Base-by-base conservation (phyloP, 768 basidiomycete genomes). In the Boletus insuetus region DNA sequence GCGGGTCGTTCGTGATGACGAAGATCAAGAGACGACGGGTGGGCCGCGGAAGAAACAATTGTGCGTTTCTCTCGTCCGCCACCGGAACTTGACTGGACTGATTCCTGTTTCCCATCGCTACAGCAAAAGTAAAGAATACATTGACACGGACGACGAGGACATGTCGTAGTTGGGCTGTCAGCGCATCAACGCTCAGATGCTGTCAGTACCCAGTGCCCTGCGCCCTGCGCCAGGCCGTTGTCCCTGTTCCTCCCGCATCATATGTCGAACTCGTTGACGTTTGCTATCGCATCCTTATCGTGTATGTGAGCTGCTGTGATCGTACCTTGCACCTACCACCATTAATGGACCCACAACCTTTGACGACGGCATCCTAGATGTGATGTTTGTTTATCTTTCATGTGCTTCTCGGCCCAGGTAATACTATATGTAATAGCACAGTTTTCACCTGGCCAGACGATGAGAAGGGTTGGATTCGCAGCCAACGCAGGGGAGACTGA, bases 91-190 rank as follows among this genome's bases (percentile, higher is more conserved):
- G 17, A 12, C 19, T 12, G 49, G 31, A 51, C 41, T 48, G 41
- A 57, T 47, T 58, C 10, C 24, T n/a, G 41, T 37, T 29, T 58
- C 41, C 55, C 12, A 37, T 31, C 43, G 38, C 19, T 20, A 58
- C 48, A 94, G 93, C 67, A 95, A 94, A 79, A 94, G 90, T 65
- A 93, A 91, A 71, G 93, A 86, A 63, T 81, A 85, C 70, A 82
- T 96, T 8, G 91, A 94, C 67, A 91, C 91, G 3, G 93, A 94
- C 67, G 92, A 91, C 29, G 89, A 89, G 46, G 67, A 69, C 49
- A 87, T 86, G 85, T 75, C 80, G 67, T 87, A 74, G 77, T 43
- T 32, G 38, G n/a, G 26, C 17, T 11, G 52, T 45, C 24, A 35
- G 13, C 4, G 22, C 22, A 12, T 24, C 8, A 34, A 8, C 32